phyloP scores from a whole-genome alignment of 208 protist species.

The Leishmania gerbilli region DNA sequence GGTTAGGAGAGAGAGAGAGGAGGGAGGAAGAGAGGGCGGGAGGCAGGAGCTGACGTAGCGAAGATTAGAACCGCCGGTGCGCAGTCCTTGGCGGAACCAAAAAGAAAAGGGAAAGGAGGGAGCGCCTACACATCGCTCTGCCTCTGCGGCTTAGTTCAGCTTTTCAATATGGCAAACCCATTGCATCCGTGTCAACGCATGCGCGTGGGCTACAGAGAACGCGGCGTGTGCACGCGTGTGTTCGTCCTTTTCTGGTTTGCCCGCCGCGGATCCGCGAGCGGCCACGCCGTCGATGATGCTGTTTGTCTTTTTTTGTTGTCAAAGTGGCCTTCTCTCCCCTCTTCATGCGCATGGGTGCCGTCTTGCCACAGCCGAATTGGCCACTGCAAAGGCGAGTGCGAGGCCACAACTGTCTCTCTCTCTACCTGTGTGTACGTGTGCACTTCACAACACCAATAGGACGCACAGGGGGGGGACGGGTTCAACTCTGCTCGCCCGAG shows the following conservation, averaged over 20 bases:
- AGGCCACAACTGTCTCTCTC: background rate
- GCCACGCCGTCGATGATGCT: background rate
- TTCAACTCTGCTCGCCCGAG: constrained; percentile 16
- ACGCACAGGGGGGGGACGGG: background rate
- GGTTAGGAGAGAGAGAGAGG: background rate
- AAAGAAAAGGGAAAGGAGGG: background rate
- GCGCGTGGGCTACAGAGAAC: background rate
- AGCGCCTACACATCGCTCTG: background rate
- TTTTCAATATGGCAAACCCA: background rate
- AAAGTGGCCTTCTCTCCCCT: background rate
- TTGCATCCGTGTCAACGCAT: background rate
- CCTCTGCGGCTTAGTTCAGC: background rate
- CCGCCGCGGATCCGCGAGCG: background rate
- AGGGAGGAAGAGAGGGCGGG: background rate
- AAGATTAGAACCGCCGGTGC: background rate
- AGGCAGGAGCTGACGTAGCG: background rate
- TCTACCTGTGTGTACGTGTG: background rate
- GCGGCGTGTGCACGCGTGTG: background rate
- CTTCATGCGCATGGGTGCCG: background rate
- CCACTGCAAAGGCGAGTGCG: background rate
- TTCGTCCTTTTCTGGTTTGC: background rate
- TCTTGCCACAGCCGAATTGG: background rate
- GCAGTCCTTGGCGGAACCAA: background rate
- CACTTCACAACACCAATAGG: background rate
- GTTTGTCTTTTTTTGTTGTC: background rate